Evolutionary conservation across 495 filamentous ascomycete genomes (phyloP).

Genomic region (Choiromyces venosus): DNA sequence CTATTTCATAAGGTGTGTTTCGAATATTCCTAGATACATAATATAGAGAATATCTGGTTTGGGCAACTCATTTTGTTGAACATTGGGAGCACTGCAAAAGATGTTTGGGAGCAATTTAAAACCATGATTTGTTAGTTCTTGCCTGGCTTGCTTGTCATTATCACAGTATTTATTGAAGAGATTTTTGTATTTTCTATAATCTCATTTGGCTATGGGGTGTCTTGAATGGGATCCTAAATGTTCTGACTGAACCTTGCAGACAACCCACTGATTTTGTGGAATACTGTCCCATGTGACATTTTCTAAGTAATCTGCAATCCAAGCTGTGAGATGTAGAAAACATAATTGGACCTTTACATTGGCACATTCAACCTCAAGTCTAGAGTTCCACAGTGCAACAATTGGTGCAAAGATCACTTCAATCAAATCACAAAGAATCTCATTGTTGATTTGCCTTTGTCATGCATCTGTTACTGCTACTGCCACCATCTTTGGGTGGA

Average conservation of each 20-base stretch:
- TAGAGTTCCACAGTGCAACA: not conserved
- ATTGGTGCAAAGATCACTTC: not conserved
- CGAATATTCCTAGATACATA: not conserved
- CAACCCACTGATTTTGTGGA: not conserved
- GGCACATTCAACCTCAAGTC: not conserved
- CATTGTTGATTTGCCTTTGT: not conserved
- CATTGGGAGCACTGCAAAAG: not conserved
- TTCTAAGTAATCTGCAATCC: conserved; percentile 2
- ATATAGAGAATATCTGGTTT: not conserved
- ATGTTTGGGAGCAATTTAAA: not conserved
- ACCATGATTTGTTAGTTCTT: not conserved
- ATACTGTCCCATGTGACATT: not conserved
- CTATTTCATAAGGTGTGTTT: not conserved
- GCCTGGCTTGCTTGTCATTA: not conserved
- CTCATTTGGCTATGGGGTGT: not conserved
- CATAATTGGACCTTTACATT: not conserved
- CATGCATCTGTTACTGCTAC: not conserved
- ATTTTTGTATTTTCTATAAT: not conserved
- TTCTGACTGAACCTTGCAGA: not conserved
- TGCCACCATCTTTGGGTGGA: not conserved
- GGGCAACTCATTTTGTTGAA: not conserved
- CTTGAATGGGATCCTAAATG: not conserved
- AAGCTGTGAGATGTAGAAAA: not conserved
- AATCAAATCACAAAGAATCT: not conserved
- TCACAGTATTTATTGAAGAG: not conserved